Conservation (phyloP, 495 filamentous ascomycete genomes). For the Aspergillus baeticus region DNA sequence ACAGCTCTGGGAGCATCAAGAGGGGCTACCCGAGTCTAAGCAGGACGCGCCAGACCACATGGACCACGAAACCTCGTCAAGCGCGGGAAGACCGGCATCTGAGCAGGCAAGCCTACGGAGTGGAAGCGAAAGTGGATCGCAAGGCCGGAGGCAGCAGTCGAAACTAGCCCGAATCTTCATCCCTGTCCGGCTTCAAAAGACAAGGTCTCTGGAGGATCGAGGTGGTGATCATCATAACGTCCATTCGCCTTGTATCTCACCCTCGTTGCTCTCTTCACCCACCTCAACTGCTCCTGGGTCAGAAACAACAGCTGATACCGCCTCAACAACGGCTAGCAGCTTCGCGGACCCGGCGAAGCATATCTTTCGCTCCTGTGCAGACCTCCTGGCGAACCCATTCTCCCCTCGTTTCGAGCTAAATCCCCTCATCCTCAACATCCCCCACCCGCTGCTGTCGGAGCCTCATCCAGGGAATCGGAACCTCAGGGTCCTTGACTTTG, state of each 20-base stretch:
- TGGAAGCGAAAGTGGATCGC: background rate
- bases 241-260: background rate
- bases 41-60: background rate
- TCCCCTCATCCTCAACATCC: slow-evolving; percentile 3
- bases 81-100: background rate
- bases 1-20: background rate
- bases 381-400: background rate
- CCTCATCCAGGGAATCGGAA: background rate
- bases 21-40: background rate
- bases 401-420: slow-evolving; percentile 1
- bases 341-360: background rate
- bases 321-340: background rate
- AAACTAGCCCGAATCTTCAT: background rate
- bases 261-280: background rate
- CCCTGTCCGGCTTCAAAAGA: background rate
- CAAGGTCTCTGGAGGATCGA: background rate
- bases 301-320: too few species aligned
- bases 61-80: background rate
- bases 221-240: background rate
- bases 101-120: background rate
- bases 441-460: slow-evolving; percentile 2
- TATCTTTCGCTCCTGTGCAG: background rate
- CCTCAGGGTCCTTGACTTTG: slow-evolving; percentile 1
- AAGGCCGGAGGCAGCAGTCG: too few species aligned
- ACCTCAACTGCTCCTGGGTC: too few species aligned